phyloP scores from a whole-genome alignment of 306 rosid species.

The Ormosia emarginata region DNA sequence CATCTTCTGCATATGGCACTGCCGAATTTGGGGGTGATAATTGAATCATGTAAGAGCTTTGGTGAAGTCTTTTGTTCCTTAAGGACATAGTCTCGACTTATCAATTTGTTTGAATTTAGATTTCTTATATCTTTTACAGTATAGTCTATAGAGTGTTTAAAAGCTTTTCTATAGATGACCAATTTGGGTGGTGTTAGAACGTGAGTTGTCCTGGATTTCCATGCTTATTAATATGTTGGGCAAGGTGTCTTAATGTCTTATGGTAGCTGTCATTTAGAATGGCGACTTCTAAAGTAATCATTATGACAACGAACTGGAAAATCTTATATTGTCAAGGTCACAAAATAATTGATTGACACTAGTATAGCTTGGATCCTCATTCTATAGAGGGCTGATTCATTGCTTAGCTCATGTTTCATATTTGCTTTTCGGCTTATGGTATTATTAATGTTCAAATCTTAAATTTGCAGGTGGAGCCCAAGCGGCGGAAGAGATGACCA shows the following conservation, averaged over 20 bases:
- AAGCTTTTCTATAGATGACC: neutral
- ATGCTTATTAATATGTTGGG: neutral
- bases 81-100: neutral
- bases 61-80: neutral
- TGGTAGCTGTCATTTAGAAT: neutral
- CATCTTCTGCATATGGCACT: neutral
- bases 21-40: neutral
- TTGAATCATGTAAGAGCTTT: neutral
- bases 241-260: neutral
- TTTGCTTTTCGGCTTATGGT: neutral
- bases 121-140: neutral
- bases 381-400: neutral
- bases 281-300: neutral
- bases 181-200: neutral
- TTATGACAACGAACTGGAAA: neutral
- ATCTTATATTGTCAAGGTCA: neutral
- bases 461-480: slow-evolving; percentile 34
- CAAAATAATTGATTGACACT: neutral
- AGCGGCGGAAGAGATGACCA: slow-evolving; percentile 35
- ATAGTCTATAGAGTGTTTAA: neutral
- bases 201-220: neutral
- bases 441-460: neutral
- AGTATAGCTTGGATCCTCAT: neutral
- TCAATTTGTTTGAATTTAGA: neutral
- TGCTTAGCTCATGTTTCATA: neutral